These are phyloP conservation scores for Globisporangium yorkense DNA, from an alignment of 352 stramenopile species.

Conservation along the genomic window DNA sequence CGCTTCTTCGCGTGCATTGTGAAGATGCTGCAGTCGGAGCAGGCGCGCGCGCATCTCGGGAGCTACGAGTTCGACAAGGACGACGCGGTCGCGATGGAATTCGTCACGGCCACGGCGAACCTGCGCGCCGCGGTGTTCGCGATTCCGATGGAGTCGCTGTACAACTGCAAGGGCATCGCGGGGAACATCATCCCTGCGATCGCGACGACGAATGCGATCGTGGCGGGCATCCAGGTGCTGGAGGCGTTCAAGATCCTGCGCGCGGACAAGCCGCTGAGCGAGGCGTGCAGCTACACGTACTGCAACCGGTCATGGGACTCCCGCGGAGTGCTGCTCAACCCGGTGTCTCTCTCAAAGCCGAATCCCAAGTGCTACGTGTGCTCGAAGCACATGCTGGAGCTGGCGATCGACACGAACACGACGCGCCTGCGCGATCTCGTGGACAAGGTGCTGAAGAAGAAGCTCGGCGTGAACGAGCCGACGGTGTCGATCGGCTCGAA, in stretches of 20 bases:
- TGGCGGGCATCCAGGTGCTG: slow-evolving; percentile 92
- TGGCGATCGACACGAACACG: slow-evolving; percentile 87
- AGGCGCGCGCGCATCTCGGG: slow-evolving; percentile 54
- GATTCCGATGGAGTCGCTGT: slow-evolving; percentile 81
- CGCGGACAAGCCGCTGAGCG: slow-evolving; percentile 48
- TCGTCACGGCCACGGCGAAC: slow-evolving; percentile 97
- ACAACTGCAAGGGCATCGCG: slow-evolving; percentile 97
- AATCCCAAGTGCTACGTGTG: slow-evolving; percentile 97
- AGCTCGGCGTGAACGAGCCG: slow-evolving; percentile 86
- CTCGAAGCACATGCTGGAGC: slow-evolving; percentile 87
- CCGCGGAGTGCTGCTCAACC: slow-evolving; percentile 90
- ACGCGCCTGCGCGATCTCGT: slow-evolving; percentile 79
- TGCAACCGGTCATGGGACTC: slow-evolving; percentile 90
- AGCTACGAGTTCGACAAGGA: slow-evolving; percentile 97
- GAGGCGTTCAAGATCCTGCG: slow-evolving; percentile 82
- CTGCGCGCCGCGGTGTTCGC: slow-evolving; percentile 88
- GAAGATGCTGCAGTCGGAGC: slow-evolving; percentile 48
- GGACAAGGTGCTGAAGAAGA: slow-evolving; percentile 81
- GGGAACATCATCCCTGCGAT: slow-evolving; percentile 99
- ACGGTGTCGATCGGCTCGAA: slow-evolving; percentile 82
- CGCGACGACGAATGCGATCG: slow-evolving; percentile 99
- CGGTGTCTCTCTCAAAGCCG: slow-evolving; percentile 82
- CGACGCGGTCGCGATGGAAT: slow-evolving; percentile 93
- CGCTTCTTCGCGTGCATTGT: slow-evolving; percentile 79
- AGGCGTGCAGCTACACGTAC: slow-evolving; percentile 91